A percentile compares a stretch with the other conserved stretches of the same genome.
These are phyloP conservation scores for Naganishia onofrii DNA, from an alignment of 768 basidiomycete species.

Conservation along the genomic window DNA sequence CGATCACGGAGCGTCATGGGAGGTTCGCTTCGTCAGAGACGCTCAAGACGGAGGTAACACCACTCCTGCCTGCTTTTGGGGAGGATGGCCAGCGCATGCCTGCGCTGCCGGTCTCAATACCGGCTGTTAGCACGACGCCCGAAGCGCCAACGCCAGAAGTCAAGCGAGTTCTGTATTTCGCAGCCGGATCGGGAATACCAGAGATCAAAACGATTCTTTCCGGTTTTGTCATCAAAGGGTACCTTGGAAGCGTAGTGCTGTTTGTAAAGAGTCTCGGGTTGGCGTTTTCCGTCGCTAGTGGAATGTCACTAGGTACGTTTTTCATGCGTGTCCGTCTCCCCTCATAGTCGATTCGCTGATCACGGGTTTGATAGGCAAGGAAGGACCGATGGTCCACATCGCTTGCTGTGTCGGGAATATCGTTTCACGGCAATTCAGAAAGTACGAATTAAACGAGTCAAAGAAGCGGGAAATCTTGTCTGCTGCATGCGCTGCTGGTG, in stretches of 20 bases:
- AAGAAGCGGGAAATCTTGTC: slow-evolving; percentile 92
- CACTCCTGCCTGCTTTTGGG: neutral
- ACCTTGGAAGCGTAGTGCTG: slow-evolving; percentile 82
- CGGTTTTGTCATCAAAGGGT: slow-evolving; percentile 97
- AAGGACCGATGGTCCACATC: slow-evolving; percentile 89
- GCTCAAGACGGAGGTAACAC: neutral
- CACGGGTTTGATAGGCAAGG: slow-evolving; percentile 61
- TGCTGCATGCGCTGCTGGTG: slow-evolving; percentile 94
- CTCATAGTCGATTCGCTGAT: slow-evolving; percentile 1
- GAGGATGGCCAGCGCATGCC: neutral
- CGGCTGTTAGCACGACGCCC: too few species aligned
- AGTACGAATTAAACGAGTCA: slow-evolving; percentile 95
- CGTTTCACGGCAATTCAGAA: slow-evolving; percentile 73
- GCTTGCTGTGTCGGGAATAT: slow-evolving; percentile 92
- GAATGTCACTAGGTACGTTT: slow-evolving; percentile 70
- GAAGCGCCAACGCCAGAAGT: slow-evolving; percentile 13
- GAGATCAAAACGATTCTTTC: slow-evolving; percentile 68
- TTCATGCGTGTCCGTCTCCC: neutral
- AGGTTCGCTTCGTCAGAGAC: neutral
- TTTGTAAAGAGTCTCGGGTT: slow-evolving; percentile 87
- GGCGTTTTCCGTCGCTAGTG: slow-evolving; percentile 85
- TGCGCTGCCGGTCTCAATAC: too few species aligned
- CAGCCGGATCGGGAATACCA: slow-evolving; percentile 92
- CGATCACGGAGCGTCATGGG: neutral
- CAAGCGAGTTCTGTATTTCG: slow-evolving; percentile 78